Conservation (phyloP, 768 basidiomycete genomes). For the Trametes villosa region DNA sequence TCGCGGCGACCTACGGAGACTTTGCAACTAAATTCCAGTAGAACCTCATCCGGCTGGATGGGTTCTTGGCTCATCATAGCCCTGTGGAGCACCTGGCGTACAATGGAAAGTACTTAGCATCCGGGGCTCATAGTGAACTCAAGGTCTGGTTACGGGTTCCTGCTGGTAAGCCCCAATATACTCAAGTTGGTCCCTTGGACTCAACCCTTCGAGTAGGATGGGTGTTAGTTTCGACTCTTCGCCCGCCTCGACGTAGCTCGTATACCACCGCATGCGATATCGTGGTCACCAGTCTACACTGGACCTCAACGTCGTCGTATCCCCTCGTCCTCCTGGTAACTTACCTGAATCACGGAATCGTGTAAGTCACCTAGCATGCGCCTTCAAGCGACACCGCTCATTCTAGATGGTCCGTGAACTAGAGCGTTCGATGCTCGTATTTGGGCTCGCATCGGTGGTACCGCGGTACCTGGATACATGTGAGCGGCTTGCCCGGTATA, state of each 20-base stretch:
- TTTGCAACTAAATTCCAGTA: neutral
- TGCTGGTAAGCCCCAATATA: neutral
- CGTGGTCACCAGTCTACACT: constrained; percentile 1
- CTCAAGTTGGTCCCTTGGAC: neutral
- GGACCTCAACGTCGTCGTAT: neutral
- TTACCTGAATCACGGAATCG: neutral
- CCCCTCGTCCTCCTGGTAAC: neutral
- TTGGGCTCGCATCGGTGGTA: neutral
- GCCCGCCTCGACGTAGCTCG: neutral
- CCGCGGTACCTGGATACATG: neutral
- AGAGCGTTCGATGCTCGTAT: constrained; percentile 1
- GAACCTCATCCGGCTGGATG: neutral
- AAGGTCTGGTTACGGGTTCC: neutral
- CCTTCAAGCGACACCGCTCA: neutral
- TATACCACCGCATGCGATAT: neutral
- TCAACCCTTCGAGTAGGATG: neutral
- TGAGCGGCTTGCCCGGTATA: neutral
- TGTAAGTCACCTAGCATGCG: neutral
- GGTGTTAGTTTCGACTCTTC: neutral
- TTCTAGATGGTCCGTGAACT: too few relatives aligned
- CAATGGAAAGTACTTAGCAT: neutral
- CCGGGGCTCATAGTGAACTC: neutral
- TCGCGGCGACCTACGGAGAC: neutral
- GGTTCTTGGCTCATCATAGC: neutral
- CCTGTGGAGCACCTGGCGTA: constrained; percentile 3